Percentiles rank a stretch among this genome's conserved stretches.
Evolutionary conservation across 176 grass and related monocot species (phyloP).

Genomic region (Oryza glumipatula): DNA sequence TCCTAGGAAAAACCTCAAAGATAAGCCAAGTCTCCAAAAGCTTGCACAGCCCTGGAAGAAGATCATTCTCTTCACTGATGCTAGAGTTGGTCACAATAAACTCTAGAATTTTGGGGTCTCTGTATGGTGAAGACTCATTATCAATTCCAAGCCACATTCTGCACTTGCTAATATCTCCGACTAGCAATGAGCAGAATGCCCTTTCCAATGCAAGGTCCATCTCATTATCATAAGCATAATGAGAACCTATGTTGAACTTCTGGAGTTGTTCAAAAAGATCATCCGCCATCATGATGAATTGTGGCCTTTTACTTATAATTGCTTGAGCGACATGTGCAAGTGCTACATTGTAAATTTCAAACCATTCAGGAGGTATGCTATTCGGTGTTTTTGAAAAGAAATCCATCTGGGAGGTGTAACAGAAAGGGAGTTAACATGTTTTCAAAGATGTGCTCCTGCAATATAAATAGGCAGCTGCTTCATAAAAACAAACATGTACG

Average conservation of each 20-base stretch:
- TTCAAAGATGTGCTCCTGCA: background rate
- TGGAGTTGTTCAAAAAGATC: conserved; percentile 85
- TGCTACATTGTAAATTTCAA: conserved; percentile 87
- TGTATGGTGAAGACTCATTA: conserved; percentile 57
- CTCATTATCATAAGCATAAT: conserved; percentile 54
- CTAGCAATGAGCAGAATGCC: conserved; percentile 80
- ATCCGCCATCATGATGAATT: conserved; percentile 73
- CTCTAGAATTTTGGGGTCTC: conserved; percentile 78
- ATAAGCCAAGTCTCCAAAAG: conserved; percentile 91
- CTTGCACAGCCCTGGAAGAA: conserved; percentile 92
- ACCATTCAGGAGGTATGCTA: conserved; percentile 87
- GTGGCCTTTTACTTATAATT: conserved; percentile 73
- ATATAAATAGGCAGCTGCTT: conserved; percentile 1
- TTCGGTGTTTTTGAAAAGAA: conserved; percentile 84
- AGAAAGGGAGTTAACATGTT: conserved; percentile 27
- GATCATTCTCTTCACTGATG: conserved; percentile 60
- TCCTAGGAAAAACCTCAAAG: conserved; percentile 83
- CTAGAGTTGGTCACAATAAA: conserved; percentile 80
- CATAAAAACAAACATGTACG: conserved; percentile 22
- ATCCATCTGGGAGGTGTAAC: conserved; percentile 65
- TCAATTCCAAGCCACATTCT: conserved; percentile 86
- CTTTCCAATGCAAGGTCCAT: conserved; percentile 76
- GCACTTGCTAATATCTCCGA: conserved; percentile 82
- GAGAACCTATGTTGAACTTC: conserved; percentile 61
- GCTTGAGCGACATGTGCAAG: conserved; percentile 92